A percentile compares a stretch with the other conserved stretches of the same genome.
Evolutionary conservation across 1,284 basidiomycete genomes (phyloP).

Genomic region (Polyporus tsugae): DNA sequence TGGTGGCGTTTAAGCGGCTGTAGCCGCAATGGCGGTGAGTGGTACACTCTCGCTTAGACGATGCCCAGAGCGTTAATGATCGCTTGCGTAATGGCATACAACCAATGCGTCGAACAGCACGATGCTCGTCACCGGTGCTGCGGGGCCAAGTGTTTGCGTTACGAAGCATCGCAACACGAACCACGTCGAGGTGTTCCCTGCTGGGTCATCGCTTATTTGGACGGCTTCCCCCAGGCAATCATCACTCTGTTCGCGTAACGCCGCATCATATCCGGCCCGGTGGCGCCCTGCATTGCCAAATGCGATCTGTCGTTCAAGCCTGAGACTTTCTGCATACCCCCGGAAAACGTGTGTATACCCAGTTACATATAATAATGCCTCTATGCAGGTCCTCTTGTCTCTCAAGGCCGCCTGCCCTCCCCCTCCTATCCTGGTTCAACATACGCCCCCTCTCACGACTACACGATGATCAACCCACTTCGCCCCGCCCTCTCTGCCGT

Average conservation of each 20-base stretch:
- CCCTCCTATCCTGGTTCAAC: slow-evolving; percentile 8
- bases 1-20: slow-evolving; percentile 25
- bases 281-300: slow-evolving; percentile 7
- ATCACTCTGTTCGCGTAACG: slow-evolving; percentile 17
- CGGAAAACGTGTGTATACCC: slow-evolving; percentile 8
- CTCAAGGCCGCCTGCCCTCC: slow-evolving; percentile 2
- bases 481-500: slow-evolving; percentile 14
- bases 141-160: slow-evolving; percentile 1
- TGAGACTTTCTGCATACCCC: slow-evolving; percentile 7
- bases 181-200: slow-evolving; percentile 1
- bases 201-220: neutral
- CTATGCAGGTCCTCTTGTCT: slow-evolving; percentile 11
- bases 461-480: slow-evolving; percentile 17
- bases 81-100: neutral
- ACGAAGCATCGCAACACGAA: neutral
- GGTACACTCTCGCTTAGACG: neutral
- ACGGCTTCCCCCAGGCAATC: neutral
- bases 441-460: neutral
- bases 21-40: slow-evolving; percentile 1
- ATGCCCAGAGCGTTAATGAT: neutral
- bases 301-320: slow-evolving; percentile 11
- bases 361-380: slow-evolving; percentile 12
- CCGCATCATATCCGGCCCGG: slow-evolving; percentile 23
- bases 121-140: neutral
- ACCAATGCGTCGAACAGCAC: slow-evolving; percentile 1